Base-by-base conservation (phyloP, 345 rosid genomes). In the Gossypium rotundifolium region DNA sequence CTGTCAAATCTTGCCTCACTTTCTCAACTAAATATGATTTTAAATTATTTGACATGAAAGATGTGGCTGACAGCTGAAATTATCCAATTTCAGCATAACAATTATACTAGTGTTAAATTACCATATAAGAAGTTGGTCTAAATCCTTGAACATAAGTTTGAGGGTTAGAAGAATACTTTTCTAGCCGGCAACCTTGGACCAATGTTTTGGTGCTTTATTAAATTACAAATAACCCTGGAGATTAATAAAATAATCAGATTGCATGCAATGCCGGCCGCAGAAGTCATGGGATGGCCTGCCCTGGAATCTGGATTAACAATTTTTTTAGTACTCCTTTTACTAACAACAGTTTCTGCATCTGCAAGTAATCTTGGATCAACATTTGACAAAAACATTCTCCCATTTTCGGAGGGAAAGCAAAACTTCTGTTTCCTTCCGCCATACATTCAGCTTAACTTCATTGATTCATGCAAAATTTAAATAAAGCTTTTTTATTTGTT, bases 101-200 rank as follows among this genome's bases (percentile, higher is more conserved):
- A 64, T 38, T 40, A 65, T 10, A 17, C 17, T 16, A 17, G 25
- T 17, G 40, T 3, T 63, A n/a, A n/a, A 64, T n/a, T 17, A 64
- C 1, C 20, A 20, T 9, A 8, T 9, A 18, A 4, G 51, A 42
- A 2, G 17, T 18, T 65, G 3, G 27, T 42, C 69, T 10, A 40
- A n/a, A 7, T 38, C 48, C 67, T 10, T 17, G 67, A 9, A 17
- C 44, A 67, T 33, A 6, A 33, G 38, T 3, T 53, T 53, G 20
- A 16, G n/a, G 59, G 58, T 2, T 48, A n/a, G 11, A 63, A 18
- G 46, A 55, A 74, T 64, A 59, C 7, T 33, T n/a, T 51, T 9
- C 23, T 1, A 70, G 18, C 44, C 76, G 33, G 63, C 68, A 66
- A 71, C 51, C 65, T 10, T 42, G 78, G 70, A 62, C 44, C 52